Conservation (phyloP, 768 basidiomycete species). For the Lactarius vividus region DNA sequence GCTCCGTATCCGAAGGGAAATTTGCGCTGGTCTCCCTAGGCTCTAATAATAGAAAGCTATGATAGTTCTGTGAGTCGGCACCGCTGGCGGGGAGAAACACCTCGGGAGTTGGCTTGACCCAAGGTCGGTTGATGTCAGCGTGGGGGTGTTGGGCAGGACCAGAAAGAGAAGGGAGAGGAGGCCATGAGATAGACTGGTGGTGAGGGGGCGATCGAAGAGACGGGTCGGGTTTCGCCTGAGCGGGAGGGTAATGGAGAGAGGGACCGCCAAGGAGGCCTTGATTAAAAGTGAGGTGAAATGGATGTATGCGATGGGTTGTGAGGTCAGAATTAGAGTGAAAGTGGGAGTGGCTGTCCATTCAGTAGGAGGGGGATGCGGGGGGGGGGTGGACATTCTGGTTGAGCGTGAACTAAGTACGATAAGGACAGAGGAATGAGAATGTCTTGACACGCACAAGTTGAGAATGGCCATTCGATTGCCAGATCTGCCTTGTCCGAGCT, state of each 20-base stretch:
- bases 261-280: not conserved
- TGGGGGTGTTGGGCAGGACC: not conserved
- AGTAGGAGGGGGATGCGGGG: not conserved
- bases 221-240: not conserved
- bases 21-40: not conserved
- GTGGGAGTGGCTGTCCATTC: not conserved
- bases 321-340: not conserved
- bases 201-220: constrained; percentile 9
- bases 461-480: constrained; percentile 2
- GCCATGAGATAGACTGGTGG: constrained; percentile 7
- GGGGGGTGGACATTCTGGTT: not conserved
- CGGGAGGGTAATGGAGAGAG: constrained; percentile 11
- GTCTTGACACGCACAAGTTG: constrained; percentile 11
- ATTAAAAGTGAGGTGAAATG: constrained; percentile 4
- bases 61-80: constrained; percentile 7
- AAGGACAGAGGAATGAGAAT: constrained; percentile 6
- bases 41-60: constrained; percentile 1
- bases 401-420: not conserved
- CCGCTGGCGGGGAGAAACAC: constrained; percentile 3
- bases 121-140: not conserved
- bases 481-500: constrained; percentile 11
- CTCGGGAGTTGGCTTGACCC: constrained; percentile 9
- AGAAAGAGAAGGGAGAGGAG: constrained; percentile 3
- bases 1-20: constrained; percentile 13
- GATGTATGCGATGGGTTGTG: not conserved